Evolutionary conservation across 176 grass and related monocot genomes (phyloP), one percentile per base, ranked within the genome.

Genomic region (Lolium rigidum): DNA sequence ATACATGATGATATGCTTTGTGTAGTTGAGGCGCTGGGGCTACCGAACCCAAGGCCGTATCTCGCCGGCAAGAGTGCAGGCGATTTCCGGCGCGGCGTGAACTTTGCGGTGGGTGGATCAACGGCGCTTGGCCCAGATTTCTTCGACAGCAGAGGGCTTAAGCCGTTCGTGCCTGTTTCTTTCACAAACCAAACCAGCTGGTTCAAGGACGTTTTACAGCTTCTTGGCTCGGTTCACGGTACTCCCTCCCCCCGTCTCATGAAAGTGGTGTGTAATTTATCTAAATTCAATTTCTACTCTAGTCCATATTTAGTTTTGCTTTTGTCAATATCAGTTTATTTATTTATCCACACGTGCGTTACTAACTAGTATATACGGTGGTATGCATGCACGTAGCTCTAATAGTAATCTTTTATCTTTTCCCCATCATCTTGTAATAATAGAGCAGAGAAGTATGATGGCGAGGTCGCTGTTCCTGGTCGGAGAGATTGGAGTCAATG

Each of bases 401-500:
- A 35, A 35, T 35, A 35, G 31, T 9, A 74, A 54, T 54, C 48
- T 55, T 55, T 55, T 76, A 3, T 51, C 22, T 51, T 75, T 54
- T 35, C 47, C 18, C 14, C 49, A 43, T 43, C 41, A 26, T 5
- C 48, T 76, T 35, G 31, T 35, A 35, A 35, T 35, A 35, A 35
- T 76, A 83, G 81, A 26, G 2, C n/a, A 9, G 9, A 47, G n/a
- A 7, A 62, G 24, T 31, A 68, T 68, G 9, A 69, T 56, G 61
- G 74, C 61, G n/a, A 69, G n/a, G 3, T 85, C 83, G 20, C 49
- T 78, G 9, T 67, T 78, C 83, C 0, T 83, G 21, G 82, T 94
- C 54, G 92, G 90, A 1, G 84, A 92, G 81, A 94, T 94, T 4
- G 92, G 92, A 61, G 81, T 88, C 3, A 94, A 94, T 44, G 92